phyloP scores from a whole-genome alignment of 192 early-diverging fungal species.

The Entomortierella beljakovae region DNA sequence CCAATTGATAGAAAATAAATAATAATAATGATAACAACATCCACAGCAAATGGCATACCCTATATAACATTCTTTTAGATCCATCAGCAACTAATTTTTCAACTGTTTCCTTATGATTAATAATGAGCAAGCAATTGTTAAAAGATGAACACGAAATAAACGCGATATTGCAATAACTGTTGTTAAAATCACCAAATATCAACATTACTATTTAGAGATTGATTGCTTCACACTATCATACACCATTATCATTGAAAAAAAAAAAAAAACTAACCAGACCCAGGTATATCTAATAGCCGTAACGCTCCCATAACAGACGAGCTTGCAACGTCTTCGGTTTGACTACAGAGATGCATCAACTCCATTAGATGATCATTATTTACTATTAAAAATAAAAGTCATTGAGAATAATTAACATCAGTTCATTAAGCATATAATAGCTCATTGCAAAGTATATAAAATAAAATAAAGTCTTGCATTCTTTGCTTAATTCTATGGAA shows the following conservation, averaged over 20 bases:
- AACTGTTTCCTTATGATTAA: constrained; percentile 13
- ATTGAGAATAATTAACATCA: neutral
- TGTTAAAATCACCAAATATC: no score
- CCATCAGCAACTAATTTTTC: constrained; percentile 16
- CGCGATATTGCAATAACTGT: no score
- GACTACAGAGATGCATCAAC: constrained; percentile 29
- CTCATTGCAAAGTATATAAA: neutral
- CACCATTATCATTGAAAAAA: no score
- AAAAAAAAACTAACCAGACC: constrained; percentile 16
- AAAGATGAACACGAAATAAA: no score
- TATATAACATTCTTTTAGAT: constrained; percentile 21
- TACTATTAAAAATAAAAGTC: constrained; percentile 6
- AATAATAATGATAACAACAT: neutral
- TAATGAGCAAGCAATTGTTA: no score
- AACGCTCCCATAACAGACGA: constrained; percentile 34
- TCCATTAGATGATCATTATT: constrained; percentile 32
- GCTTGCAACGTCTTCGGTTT: constrained; percentile 17
- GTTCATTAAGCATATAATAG: no score
- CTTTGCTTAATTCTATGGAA: constrained; percentile 8
- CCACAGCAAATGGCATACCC: constrained; percentile 11
- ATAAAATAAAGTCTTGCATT: constrained; percentile 1
- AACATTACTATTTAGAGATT: no score
- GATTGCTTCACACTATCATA: no score
- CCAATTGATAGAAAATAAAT: no score
- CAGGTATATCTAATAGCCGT: constrained; percentile 35